Evolutionary conservation across 148 eudicot genomes (phyloP).

Genomic region (Silene uniflora): DNA sequence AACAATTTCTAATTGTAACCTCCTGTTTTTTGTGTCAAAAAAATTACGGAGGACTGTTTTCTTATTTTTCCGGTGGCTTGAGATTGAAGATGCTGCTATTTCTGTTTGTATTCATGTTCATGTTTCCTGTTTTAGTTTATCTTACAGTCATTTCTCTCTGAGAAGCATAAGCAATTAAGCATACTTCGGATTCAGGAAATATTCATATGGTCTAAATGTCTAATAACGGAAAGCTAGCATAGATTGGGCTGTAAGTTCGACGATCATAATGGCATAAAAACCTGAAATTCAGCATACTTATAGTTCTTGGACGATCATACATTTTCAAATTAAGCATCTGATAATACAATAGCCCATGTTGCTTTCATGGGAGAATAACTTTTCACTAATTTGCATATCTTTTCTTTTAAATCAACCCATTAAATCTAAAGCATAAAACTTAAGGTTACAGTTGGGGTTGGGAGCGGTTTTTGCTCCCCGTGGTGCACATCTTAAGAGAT

Average conservation of each 20-base stretch:
- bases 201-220: too few relatives aligned
- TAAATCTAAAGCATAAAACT: conserved; percentile 24
- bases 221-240: neutral
- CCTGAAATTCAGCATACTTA: neutral
- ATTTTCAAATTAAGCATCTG: neutral
- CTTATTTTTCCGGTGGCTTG: neutral
- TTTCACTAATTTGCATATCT: conserved; percentile 24
- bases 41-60: neutral
- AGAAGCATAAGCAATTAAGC: neutral
- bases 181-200: neutral
- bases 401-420: conserved; percentile 32
- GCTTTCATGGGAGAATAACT: conserved; percentile 2
- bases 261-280: neutral
- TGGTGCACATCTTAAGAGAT: conserved; percentile 36
- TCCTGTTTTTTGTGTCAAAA: neutral
- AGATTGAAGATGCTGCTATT: neutral
- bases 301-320: neutral
- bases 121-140: neutral
- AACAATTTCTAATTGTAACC: too few relatives aligned
- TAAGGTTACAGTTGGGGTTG: neutral
- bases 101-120: neutral
- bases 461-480: conserved; percentile 25
- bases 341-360: neutral
- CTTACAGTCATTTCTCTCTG: neutral
- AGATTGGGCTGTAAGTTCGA: neutral